Evolutionary conservation across 495 filamentous ascomycete genomes (phyloP).

Genomic region (Xylaria telfairii): DNA sequence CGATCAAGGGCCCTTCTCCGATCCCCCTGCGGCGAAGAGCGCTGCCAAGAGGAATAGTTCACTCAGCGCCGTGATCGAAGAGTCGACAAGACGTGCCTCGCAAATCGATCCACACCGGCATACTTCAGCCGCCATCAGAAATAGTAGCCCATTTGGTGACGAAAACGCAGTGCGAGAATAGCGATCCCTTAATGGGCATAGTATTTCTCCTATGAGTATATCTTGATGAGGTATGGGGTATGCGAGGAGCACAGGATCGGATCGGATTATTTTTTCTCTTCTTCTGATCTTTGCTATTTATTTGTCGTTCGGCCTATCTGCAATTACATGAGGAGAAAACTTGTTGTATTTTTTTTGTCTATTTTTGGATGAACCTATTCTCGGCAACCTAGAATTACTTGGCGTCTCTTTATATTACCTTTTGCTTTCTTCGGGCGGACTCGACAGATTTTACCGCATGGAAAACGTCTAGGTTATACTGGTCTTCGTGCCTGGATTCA

Average conservation of each 20-base stretch:
- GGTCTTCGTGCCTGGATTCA: background rate
- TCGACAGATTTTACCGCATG: background rate
- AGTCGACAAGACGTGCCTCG: constrained; percentile 52
- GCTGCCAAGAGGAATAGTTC: constrained; percentile 47
- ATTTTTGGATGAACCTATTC: constrained; percentile 14
- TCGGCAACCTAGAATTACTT: constrained; percentile 16
- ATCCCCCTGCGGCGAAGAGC: constrained; percentile 48
- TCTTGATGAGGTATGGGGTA: constrained; percentile 40
- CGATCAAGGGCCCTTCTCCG: constrained; percentile 65
- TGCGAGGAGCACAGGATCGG: constrained; percentile 25
- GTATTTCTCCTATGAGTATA: constrained; percentile 30
- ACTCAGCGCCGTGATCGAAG: constrained; percentile 61
- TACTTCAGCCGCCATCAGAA: constrained; percentile 38
- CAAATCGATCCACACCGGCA: constrained; percentile 34
- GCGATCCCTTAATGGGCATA: background rate
- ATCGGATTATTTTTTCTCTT: constrained; percentile 16
- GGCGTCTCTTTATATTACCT: constrained; percentile 14
- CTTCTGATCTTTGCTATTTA: constrained; percentile 20
- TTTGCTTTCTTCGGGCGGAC: constrained; percentile 2
- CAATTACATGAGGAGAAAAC: constrained; percentile 3
- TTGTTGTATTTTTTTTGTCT: constrained; percentile 5
- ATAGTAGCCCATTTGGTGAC: constrained; percentile 61
- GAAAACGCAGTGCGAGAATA: constrained; percentile 58
- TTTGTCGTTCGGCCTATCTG: constrained; percentile 12
- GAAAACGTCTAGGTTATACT: background rate